A percentile compares a stretch with the other conserved stretches of the same genome.
Evolutionary conservation across 2,329 filamentous ascomycete species (phyloP).

Genomic region (Clathrospora elynae): DNA sequence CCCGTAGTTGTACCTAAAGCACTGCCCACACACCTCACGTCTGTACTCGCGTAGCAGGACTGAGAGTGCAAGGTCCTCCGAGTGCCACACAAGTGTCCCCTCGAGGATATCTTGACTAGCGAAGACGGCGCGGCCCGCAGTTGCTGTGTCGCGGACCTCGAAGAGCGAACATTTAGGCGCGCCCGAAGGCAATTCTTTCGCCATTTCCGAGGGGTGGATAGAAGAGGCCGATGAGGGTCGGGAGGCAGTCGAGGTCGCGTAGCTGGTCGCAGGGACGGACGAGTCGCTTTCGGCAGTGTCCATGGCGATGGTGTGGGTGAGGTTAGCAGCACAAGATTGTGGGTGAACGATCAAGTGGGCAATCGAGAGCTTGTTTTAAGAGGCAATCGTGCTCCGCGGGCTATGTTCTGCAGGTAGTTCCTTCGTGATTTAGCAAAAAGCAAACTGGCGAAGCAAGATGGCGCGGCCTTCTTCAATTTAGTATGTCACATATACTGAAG

Average conservation of each 20-base stretch:
- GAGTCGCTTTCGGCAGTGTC: conserved; percentile 13
- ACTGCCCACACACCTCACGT: conserved; percentile 56
- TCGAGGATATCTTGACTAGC: conserved; percentile 44
- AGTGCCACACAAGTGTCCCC: conserved; percentile 46
- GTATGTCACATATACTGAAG: conserved; percentile 41
- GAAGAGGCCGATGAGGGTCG: conserved; percentile 21
- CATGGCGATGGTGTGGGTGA: conserved; percentile 11
- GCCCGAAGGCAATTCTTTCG: conserved; percentile 25
- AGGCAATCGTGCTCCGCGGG: conserved; percentile 1
- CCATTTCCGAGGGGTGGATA: conserved; percentile 7
- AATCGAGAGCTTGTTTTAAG: not conserved
- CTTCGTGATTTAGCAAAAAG: conserved; percentile 2
- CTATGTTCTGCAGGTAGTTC: conserved; percentile 3
- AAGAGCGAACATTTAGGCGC: conserved; percentile 41
- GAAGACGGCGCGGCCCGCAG: conserved; percentile 54
- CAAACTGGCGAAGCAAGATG: conserved; percentile 8
- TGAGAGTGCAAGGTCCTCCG: conserved; percentile 46
- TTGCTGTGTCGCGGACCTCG: conserved; percentile 49
- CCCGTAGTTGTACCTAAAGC: conserved; percentile 54
- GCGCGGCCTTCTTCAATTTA: conserved; percentile 30
- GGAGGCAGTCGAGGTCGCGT: conserved; percentile 21
- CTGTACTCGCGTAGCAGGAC: conserved; percentile 54
- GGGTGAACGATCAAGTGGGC: conserved; percentile 3
- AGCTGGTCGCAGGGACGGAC: conserved; percentile 14
- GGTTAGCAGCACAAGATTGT: conserved; percentile 9